Percentiles rank a stretch among this genome's conserved stretches.
phyloP scores from a whole-genome alignment of 2,329 filamentous ascomycete species.

The Stenocarpella maydis region DNA sequence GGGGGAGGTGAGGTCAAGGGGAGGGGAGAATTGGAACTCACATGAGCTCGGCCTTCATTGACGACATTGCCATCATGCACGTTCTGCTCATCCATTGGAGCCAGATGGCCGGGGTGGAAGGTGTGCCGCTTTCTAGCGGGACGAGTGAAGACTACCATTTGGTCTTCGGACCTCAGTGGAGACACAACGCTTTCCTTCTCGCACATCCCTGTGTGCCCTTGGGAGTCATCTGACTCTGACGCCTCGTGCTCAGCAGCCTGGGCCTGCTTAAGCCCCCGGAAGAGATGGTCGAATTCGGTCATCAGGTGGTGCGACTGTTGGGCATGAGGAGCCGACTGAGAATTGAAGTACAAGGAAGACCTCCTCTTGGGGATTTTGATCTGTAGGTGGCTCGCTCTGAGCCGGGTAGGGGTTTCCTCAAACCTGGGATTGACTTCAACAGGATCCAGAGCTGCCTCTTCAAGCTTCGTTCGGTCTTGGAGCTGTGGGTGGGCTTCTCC shows the following conservation, averaged over 20 bases:
- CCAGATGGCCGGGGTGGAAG: background rate
- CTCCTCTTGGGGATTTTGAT: constrained; percentile 24
- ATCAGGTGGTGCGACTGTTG: background rate
- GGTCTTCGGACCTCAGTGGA: background rate
- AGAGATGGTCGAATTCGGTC: constrained; percentile 7
- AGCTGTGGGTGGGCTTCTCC: background rate
- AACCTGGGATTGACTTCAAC: background rate
- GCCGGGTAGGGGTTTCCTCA: background rate
- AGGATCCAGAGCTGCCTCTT: background rate
- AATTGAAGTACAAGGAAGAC: constrained; percentile 26
- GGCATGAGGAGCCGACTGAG: background rate
- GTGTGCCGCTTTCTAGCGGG: background rate
- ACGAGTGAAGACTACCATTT: background rate
- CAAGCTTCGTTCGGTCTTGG: background rate
- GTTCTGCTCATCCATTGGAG: background rate
- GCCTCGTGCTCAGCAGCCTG: background rate
- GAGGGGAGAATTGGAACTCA: constrained; percentile 10
- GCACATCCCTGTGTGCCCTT: background rate
- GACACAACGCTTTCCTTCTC: background rate
- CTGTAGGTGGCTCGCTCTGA: background rate
- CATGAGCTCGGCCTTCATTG: background rate
- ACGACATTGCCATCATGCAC: background rate
- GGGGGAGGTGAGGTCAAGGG: too few species aligned
- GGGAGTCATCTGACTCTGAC: background rate
- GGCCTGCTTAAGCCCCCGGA: constrained; percentile 6